phyloP scores from a whole-genome alignment of 495 filamentous ascomycete genomes.

The Aspergillus nanangensis region DNA sequence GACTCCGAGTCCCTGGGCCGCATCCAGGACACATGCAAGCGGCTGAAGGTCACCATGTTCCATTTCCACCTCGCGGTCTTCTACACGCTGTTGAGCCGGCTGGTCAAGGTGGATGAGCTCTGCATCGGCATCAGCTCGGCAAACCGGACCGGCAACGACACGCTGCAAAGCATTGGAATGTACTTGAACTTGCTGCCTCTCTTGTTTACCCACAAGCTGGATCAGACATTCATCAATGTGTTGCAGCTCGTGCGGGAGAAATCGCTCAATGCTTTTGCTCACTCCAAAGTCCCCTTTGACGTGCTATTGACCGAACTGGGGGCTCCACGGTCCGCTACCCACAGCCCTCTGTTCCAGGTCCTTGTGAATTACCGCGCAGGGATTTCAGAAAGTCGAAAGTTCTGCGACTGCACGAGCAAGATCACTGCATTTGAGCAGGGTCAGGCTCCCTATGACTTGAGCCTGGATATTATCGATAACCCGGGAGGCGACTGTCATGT shows the following conservation, averaged over 20 bases:
- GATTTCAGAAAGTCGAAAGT: constrained; percentile 7
- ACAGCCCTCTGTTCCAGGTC: constrained; percentile 35
- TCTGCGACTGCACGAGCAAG: too few species aligned
- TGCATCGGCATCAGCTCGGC: constrained; percentile 42
- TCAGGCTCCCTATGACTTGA: neutral
- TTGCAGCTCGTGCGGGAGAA: constrained; percentile 13
- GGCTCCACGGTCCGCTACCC: constrained; percentile 23
- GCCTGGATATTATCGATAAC: neutral
- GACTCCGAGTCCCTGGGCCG: constrained; percentile 6
- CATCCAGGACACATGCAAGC: constrained; percentile 15
- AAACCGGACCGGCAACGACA: constrained; percentile 26
- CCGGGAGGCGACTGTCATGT: neutral
- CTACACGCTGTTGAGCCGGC: constrained; percentile 23
- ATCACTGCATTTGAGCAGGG: constrained; percentile 3
- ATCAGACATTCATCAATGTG: constrained; percentile 12
- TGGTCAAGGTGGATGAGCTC: constrained; percentile 24
- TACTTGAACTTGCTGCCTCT: constrained; percentile 48
- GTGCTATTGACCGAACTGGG: constrained; percentile 34
- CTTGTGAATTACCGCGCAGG: constrained; percentile 37
- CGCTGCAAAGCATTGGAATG: constrained; percentile 34
- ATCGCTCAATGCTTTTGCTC: constrained; percentile 18
- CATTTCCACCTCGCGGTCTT: constrained; percentile 41
- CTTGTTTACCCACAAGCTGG: constrained; percentile 17
- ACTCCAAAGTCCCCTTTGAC: constrained; percentile 42
- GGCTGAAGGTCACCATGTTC: constrained; percentile 29